Conservation (phyloP, 2,329 filamentous ascomycete genomes). For the Penicillium capsulatum region DNA sequence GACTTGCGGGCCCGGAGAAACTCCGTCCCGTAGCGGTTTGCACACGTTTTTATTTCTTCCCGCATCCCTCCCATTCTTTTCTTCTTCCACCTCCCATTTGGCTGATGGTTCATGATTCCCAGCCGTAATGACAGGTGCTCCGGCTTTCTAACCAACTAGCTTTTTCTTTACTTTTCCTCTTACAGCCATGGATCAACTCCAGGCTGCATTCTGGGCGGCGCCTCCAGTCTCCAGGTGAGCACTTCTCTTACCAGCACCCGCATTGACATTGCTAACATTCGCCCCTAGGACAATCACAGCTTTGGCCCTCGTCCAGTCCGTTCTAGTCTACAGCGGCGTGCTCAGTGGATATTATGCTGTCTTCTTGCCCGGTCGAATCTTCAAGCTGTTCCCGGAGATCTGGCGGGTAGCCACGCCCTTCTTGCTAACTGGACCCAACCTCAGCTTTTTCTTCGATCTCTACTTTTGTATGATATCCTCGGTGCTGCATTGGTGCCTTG, state of each 20-base stretch:
- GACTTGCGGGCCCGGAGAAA: slow-evolving; percentile 18
- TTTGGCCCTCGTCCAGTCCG: slow-evolving; percentile 59
- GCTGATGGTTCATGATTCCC: slow-evolving; percentile 2
- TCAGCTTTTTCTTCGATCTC: slow-evolving; percentile 65
- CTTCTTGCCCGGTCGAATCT: slow-evolving; percentile 51
- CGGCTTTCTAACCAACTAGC: slow-evolving; percentile 13
- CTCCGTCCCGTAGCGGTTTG: slow-evolving; percentile 7
- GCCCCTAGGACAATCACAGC: slow-evolving; percentile 62
- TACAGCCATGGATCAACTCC: slow-evolving; percentile 47
- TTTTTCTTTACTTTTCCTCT: slow-evolving; percentile 5
- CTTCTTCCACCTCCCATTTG: slow-evolving; percentile 7
- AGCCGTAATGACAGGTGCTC: slow-evolving; percentile 14
- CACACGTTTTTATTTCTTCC: slow-evolving; percentile 21
- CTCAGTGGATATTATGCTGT: slow-evolving; percentile 51
- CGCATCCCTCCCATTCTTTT: slow-evolving; percentile 15
- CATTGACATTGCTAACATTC: slow-evolving; percentile 41
- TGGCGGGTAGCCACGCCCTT: slow-evolving; percentile 59
- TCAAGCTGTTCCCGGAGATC: slow-evolving; percentile 56
- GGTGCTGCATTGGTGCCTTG: slow-evolving; percentile 13
- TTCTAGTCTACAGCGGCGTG: slow-evolving; percentile 57
- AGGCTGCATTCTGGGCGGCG: slow-evolving; percentile 56
- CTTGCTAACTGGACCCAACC: slow-evolving; percentile 52
- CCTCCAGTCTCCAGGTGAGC: slow-evolving; percentile 63
- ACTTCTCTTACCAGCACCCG: slow-evolving; percentile 31
- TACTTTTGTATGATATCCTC: slow-evolving; percentile 57